Percentiles rank a stretch among this genome's conserved stretches.
These are phyloP conservation scores for Fusarium stilboides DNA, from an alignment of 2,329 filamentous ascomycete species.

Conservation along the genomic window DNA sequence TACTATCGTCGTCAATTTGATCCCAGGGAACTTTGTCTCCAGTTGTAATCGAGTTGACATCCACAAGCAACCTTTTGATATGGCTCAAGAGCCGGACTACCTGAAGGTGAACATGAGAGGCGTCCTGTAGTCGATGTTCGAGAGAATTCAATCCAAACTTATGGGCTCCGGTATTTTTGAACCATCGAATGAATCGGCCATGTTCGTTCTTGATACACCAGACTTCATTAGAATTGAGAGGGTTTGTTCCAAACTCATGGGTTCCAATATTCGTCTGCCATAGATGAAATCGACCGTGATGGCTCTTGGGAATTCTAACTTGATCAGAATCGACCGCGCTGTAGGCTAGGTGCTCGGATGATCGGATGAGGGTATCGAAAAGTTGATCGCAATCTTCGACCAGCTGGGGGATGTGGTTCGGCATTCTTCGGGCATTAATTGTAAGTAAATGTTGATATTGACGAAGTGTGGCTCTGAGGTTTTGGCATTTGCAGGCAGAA, in stretches of 20 bases:
- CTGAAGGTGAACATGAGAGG: neutral
- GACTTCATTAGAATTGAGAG: too few relatives aligned
- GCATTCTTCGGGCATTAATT: neutral
- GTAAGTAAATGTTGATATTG: too few relatives aligned
- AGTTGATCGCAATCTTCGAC: neutral
- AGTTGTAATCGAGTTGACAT: neutral
- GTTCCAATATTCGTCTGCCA: too few relatives aligned
- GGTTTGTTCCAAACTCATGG: too few relatives aligned
- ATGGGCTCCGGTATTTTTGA: neutral
- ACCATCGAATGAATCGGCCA: neutral
- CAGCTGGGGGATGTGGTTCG: neutral
- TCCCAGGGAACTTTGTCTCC: neutral
- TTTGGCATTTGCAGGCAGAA: too few relatives aligned
- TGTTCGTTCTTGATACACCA: too few relatives aligned
- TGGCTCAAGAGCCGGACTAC: neutral
- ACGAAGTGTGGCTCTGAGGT: too few relatives aligned
- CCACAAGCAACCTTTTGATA: neutral
- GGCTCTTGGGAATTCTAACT: too few relatives aligned
- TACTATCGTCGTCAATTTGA: fast-evolving
- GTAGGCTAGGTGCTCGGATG: too few relatives aligned
- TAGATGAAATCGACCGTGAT: too few relatives aligned
- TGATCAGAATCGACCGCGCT: too few relatives aligned
- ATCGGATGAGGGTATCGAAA: too few relatives aligned
- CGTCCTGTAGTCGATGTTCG: fast-evolving
- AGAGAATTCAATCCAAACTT: neutral